Conservation (phyloP, 805 yeast genomes). For the Candida xyloterini region DNA sequence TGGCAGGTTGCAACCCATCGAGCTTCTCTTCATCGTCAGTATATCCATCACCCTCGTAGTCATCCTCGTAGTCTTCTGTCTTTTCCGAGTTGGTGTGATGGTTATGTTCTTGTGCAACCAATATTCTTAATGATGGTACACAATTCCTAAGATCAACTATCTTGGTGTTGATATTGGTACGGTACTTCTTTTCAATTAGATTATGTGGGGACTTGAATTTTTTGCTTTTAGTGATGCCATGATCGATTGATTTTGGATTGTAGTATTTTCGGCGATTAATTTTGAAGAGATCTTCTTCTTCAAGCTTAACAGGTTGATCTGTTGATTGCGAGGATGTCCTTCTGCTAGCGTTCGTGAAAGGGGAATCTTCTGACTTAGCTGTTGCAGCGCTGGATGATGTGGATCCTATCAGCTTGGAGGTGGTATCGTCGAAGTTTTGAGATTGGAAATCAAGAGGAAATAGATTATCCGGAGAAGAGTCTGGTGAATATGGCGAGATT, state of each 20-base stretch:
- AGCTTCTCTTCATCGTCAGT: conserved; percentile 53
- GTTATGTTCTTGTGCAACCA: conserved; percentile 37
- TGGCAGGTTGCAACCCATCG: conserved; percentile 76
- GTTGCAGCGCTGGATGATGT: conserved; percentile 30
- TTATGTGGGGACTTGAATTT: conserved; percentile 69
- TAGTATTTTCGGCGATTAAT: conserved; percentile 5
- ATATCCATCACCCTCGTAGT: conserved; percentile 51
- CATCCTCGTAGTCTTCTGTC: conserved; percentile 43
- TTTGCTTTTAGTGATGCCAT: conserved; percentile 24
- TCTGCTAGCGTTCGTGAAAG: conserved; percentile 16
- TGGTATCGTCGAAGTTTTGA: conserved; percentile 1
- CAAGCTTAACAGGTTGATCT: conserved; percentile 1
- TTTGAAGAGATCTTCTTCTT: conserved; percentile 4
- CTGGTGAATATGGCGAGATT: conserved; percentile 35
- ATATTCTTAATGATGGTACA: conserved; percentile 68
- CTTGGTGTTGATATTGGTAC: conserved; percentile 76
- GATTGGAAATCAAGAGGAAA: conserved; percentile 20
- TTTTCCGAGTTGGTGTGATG: conserved; percentile 36
- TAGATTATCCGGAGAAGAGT: conserved; percentile 37
- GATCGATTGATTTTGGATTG: background rate
- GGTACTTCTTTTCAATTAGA: conserved; percentile 76
- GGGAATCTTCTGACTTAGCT: conserved; percentile 8
- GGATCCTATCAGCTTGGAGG: conserved; percentile 18
- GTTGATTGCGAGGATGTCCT: conserved; percentile 11
- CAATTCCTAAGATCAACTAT: conserved; percentile 70